These are phyloP conservation scores for Hypoxylon fuscum DNA, from an alignment of 495 filamentous ascomycete genomes.

Conservation along the genomic window DNA sequence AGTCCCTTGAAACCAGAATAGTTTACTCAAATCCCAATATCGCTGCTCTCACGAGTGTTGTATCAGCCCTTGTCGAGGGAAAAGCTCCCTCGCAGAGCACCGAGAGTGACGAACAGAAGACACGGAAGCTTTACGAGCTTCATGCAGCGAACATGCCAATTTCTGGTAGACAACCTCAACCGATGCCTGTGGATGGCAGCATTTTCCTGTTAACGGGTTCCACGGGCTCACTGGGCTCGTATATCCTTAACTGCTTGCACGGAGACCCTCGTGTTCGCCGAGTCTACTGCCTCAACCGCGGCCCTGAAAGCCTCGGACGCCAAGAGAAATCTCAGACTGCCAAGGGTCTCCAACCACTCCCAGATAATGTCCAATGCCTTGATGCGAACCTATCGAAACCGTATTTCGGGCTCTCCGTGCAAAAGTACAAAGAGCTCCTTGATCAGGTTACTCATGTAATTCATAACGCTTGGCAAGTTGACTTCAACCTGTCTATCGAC, in stretches of 20 bases:
- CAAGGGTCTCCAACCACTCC: constrained; percentile 12
- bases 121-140: background rate
- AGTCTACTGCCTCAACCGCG: constrained; percentile 60
- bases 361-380: constrained; percentile 17
- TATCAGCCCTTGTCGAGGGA: background rate
- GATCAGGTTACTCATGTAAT: constrained; percentile 41
- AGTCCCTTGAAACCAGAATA: background rate
- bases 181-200: background rate
- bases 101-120: background rate
- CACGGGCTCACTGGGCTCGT: constrained; percentile 57
- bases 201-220: constrained; percentile 55
- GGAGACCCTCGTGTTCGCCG: constrained; percentile 33
- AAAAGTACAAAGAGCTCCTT: constrained; percentile 12
- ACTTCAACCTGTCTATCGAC: constrained; percentile 55
- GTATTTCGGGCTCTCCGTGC: constrained; percentile 20
- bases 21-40: background rate
- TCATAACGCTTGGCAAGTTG: constrained; percentile 62
- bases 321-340: constrained; percentile 17
- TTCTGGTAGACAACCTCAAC: background rate
- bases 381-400: constrained; percentile 15
- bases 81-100: background rate
- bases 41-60: background rate
- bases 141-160: background rate
- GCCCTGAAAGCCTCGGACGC: constrained; percentile 31
- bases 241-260: constrained; percentile 49